phyloP scores from a whole-genome alignment of 148 eudicot species.

The Nepenthes mirabilis region DNA sequence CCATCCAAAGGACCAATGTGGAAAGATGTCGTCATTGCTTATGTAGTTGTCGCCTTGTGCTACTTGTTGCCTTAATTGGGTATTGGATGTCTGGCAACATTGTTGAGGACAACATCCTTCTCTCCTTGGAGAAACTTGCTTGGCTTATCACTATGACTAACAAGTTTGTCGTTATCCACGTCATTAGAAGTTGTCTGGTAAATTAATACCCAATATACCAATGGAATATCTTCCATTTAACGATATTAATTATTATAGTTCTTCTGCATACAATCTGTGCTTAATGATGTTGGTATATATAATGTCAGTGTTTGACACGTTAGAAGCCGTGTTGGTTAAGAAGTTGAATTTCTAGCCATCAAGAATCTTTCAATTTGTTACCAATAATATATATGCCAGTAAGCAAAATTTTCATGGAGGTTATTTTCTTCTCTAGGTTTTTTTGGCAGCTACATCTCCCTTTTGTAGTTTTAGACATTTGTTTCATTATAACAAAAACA shows the following conservation, averaged over 20 bases:
- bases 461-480: background rate
- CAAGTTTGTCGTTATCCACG: constrained; percentile 56
- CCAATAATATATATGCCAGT: constrained; percentile 30
- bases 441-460: background rate
- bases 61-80: constrained; percentile 71
- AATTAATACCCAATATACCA: background rate
- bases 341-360: constrained; percentile 16
- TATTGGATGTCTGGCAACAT: constrained; percentile 36
- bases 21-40: constrained; percentile 60
- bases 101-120: constrained; percentile 54
- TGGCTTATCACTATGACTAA: constrained; percentile 64
- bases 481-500: too few relatives aligned
- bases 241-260: background rate
- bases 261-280: constrained; percentile 2
- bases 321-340: constrained; percentile 46
- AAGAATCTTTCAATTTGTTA: constrained; percentile 17
- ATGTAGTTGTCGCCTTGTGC: constrained; percentile 51
- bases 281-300: too few relatives aligned
- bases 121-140: constrained; percentile 38
- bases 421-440: background rate
- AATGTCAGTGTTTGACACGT: constrained; percentile 61
- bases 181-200: constrained; percentile 74
- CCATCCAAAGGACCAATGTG: constrained; percentile 75
- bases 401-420: constrained; percentile 1
- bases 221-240: background rate